These are phyloP conservation scores for Colletotrichum sp. DNA, from an alignment of 2,329 filamentous ascomycete species.

Conservation along the genomic window DNA sequence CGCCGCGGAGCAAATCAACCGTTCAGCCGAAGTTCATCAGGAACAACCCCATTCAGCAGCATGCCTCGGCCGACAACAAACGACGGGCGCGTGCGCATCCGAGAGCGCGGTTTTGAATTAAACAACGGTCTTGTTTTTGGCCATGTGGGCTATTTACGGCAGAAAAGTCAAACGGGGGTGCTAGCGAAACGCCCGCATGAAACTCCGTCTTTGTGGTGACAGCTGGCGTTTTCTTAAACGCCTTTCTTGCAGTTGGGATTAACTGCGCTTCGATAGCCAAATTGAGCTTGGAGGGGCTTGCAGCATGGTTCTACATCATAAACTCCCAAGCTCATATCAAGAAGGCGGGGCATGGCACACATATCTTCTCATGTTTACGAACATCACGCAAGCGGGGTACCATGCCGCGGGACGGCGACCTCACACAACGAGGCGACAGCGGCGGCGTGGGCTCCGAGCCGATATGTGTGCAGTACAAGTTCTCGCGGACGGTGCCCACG, in stretches of 20 bases:
- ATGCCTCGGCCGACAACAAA: background rate
- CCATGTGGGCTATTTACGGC: background rate
- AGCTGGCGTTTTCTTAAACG: background rate
- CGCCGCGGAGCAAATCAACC: background rate
- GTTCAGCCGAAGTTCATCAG: background rate
- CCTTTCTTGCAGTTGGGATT: background rate
- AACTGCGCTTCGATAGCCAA: background rate
- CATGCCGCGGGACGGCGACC: background rate
- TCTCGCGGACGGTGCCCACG: slow-evolving; percentile 2
- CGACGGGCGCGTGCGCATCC: background rate
- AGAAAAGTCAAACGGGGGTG: background rate
- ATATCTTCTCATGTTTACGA: background rate
- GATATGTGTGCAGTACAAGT: slow-evolving; percentile 3
- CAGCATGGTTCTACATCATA: background rate
- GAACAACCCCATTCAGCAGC: background rate
- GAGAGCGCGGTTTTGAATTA: background rate
- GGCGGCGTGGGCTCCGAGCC: background rate
- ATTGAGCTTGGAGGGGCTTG: background rate
- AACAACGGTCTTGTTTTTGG: background rate
- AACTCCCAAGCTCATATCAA: background rate
- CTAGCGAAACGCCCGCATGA: background rate
- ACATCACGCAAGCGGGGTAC: background rate
- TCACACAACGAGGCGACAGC: background rate
- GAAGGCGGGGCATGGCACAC: background rate
- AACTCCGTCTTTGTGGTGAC: background rate